Evolutionary conservation across 371 early-diverging fungal genomes (phyloP), one percentile per base, ranked within the genome.

Genomic region (Mucor piriformis): DNA sequence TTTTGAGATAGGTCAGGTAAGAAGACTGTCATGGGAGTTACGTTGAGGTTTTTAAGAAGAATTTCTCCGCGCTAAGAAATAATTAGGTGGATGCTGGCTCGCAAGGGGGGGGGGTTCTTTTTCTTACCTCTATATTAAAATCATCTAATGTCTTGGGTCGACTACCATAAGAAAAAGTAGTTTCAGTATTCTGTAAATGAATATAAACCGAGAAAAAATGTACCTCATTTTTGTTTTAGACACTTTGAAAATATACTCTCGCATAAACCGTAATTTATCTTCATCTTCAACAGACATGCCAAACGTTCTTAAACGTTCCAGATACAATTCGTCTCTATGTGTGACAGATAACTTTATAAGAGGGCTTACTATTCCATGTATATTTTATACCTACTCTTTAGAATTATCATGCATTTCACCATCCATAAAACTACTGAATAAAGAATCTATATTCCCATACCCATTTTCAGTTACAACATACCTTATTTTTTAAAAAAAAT

Each of bases 231-330:
- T 82, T 11, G 84, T 64, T 34, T 82, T 79, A 5, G 89, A 84
- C 15, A 87, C 77, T 65, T 92, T 94, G 57, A 79, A 87, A 15
- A 91, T 84, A 59, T 88, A 92, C 43, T 92, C 89, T 54, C 92
- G 82, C 88, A 94, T 84, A 11, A 74, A 77, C 20, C 74, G 64
- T 6, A 93, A 77, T 51, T 88, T 91, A 52, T 83, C 84, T 69
- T 88, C 90, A 57, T 93, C 93, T 24, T 92, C 91, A 6, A 68
- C 65, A 1, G 88, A 79, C 91, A 93, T 91, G 2, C 92, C 92
- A n/a, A 90, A 70, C 13, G 77, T 79, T 16, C 87, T 72, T 18
- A 92, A 66, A 12, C 84, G 76, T 18, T 83, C 82, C 21, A 91
- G 52, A 46, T 78, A 76, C 4, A 71, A 50, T 35, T 82, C 79